phyloP scores from a whole-genome alignment of 139 green algal genomes.

The Closterium sp. region DNA sequence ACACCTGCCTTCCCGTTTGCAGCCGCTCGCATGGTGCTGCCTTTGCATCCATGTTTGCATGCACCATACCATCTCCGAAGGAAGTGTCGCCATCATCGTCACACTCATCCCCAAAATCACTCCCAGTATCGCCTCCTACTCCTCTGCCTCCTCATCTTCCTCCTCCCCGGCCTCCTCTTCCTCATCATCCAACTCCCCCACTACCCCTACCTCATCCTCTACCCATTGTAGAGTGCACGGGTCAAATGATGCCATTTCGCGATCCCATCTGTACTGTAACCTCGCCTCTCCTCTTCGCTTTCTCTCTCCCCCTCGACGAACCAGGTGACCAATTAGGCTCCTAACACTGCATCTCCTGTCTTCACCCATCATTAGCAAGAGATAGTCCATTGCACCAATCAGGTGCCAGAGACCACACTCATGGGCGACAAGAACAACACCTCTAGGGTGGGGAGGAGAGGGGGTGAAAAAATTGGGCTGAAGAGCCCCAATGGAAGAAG shows the following conservation, averaged over 20 bases:
- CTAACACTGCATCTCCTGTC: no score
- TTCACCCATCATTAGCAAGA: no score
- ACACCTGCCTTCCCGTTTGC: background rate
- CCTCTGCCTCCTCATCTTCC: background rate
- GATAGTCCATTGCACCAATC: background rate
- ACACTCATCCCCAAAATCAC: no score
- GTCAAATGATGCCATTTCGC: background rate
- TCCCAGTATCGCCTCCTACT: no score
- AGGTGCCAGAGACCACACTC: background rate
- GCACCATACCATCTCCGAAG: background rate
- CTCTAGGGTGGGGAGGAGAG: no score
- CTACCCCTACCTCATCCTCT: background rate
- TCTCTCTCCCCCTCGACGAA: background rate
- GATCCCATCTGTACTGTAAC: background rate
- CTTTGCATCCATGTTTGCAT: background rate
- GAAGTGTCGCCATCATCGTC: background rate
- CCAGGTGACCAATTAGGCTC: no score
- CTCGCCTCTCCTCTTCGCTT: background rate
- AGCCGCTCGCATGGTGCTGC: no score
- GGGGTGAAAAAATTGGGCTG: no score
- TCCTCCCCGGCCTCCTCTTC: no score
- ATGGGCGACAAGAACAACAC: background rate
- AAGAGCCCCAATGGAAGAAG: no score
- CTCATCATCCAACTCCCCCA: background rate
- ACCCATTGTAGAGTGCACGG: background rate